phyloP scores from a whole-genome alignment of 2,329 filamentous ascomycete genomes.

The Purpureocillium takamizusanense region DNA sequence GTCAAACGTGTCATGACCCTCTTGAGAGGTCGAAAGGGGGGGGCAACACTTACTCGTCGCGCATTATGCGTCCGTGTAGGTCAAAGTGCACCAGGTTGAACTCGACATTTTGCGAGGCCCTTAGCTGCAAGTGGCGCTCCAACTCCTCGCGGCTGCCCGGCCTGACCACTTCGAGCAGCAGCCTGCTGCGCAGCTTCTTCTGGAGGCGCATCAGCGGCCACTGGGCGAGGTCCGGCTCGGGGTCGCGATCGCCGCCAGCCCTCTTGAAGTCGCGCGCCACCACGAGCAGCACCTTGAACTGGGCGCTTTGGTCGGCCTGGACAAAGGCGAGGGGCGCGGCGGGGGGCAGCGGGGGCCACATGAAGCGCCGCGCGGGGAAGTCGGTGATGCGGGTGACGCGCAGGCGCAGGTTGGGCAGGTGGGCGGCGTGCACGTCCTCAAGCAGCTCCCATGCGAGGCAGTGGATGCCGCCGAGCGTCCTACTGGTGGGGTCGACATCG shows the following conservation, averaged over 20 bases:
- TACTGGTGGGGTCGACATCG: conserved; percentile 4
- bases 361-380: conserved; percentile 7
- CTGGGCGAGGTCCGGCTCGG: conserved; percentile 19
- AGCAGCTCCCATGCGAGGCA: conserved; percentile 20
- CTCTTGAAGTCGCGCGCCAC: conserved; percentile 16
- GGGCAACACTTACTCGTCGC: conserved; percentile 12
- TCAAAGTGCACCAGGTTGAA: conserved; percentile 20
- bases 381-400: conserved; percentile 16
- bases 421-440: conserved; percentile 9
- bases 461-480: conserved; percentile 10
- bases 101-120: conserved; percentile 11
- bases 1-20: too few species aligned
- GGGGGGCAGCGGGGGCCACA: conserved; percentile 2
- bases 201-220: conserved; percentile 19
- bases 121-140: conserved; percentile 11
- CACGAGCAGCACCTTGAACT: conserved; percentile 16
- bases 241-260: conserved; percentile 14
- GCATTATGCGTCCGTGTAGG: conserved; percentile 15
- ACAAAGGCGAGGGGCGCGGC: conserved; percentile 10
- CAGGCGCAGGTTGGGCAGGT: conserved; percentile 11
- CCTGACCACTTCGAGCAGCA: conserved; percentile 15
- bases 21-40: too few species aligned
- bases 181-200: conserved; percentile 14
- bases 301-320: conserved; percentile 10
- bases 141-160: conserved; percentile 16